These are phyloP conservation scores for Candida ponderosae DNA, from an alignment of 805 yeast genomes.

Conservation along the genomic window DNA sequence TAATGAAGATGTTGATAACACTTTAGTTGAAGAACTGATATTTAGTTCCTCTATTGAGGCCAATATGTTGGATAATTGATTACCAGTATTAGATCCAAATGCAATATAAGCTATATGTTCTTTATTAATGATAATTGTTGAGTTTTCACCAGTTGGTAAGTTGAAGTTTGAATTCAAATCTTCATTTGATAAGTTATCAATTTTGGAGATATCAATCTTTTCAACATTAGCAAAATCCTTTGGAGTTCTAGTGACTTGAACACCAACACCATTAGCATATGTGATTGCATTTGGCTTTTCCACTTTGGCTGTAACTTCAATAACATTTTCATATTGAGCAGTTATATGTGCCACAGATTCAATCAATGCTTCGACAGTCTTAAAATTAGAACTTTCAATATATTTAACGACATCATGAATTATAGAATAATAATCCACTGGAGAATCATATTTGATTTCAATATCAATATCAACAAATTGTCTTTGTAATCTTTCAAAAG, in stretches of 20 bases:
- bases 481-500: constrained; percentile 75
- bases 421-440: constrained; percentile 25
- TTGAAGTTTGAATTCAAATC: constrained; percentile 5
- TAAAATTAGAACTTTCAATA: constrained; percentile 75
- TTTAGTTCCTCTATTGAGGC: constrained; percentile 43
- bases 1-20: constrained; percentile 63
- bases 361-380: constrained; percentile 91
- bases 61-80: constrained; percentile 54
- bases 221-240: constrained; percentile 27
- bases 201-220: constrained; percentile 6
- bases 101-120: constrained; percentile 65
- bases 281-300: constrained; percentile 86
- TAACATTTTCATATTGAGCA: constrained; percentile 32
- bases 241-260: constrained; percentile 48
- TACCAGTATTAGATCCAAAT: constrained; percentile 84
- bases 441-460: constrained; percentile 32
- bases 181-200: not conserved
- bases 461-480: constrained; percentile 66
- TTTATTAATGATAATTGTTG: constrained; percentile 3
- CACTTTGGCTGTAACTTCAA: constrained; percentile 48
- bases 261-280: constrained; percentile 86
- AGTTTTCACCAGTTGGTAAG: constrained; percentile 22
- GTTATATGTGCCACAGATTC: constrained; percentile 58
- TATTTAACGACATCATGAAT: constrained; percentile 45
- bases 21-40: constrained; percentile 24